Evolutionary conservation across 257 asterid species (phyloP), one percentile per base, ranked within the genome.

Genomic region (Solanum chmielewskii): DNA sequence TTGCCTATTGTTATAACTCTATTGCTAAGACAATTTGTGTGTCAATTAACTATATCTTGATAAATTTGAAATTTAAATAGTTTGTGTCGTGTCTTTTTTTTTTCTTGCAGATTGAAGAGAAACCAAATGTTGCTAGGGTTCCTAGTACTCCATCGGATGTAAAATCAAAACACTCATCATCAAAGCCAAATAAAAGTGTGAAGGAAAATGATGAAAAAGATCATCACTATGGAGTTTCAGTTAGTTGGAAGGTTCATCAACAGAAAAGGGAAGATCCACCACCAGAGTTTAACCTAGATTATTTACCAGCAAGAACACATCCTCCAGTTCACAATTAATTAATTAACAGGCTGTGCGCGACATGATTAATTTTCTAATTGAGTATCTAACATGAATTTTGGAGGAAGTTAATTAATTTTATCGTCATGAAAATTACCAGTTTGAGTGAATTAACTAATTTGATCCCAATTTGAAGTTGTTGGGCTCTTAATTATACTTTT

Each of bases 231-330:
- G 66, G 62, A 6, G 86, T 85, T 25, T 59, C 86, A n/a, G 93
- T 92, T 41, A 45, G 92, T 16, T 94, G 98, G 98, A 93, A 69
- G 88, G 90, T 94, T 71, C 93, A 94, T 49, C 91, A 89, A 37
- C 89, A 87, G 91, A 90, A 90, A 88, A 88, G 87, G 86, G 93
- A 89, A 47, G 94, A 93, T 47, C 80, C 87, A 21, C 93, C 93
- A 85, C 92, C 95, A 18, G 94, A 93, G 84, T 92, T 95, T 87
- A 93, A 94, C 87, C 42, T 93, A 89, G 99, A 96, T 83, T 96
- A 95, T 85, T 90, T 91, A 89, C 99, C 98, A 10, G 97, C 99
- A 4, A 89, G 88, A 90, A 94, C 96, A 5, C 98, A 96, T 41
- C 99, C 99, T 88, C 94, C 95, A 31, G 81, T 85, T 49, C 85